These are phyloP conservation scores for Acanthamoeba sp. DNA, from an alignment of 208 protist species.

Conservation along the genomic window DNA sequence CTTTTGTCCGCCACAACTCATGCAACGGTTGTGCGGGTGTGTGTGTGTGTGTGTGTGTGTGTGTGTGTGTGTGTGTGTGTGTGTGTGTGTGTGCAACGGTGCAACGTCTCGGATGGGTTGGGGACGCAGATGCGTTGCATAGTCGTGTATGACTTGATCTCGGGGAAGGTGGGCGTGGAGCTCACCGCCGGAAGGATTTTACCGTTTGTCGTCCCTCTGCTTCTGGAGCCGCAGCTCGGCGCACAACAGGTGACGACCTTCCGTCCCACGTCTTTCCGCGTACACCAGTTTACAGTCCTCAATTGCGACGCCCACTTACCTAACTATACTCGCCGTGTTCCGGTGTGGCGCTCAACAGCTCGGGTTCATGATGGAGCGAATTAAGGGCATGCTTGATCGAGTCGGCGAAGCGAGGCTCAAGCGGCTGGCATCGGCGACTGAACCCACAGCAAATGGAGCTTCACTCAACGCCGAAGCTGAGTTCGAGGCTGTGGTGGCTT, in stretches of 20 bases:
- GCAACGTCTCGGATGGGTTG: too few species aligned
- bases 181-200: background rate
- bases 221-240: background rate
- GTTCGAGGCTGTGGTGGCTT: constrained; percentile 24
- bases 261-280: too few species aligned
- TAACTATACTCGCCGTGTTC: background rate
- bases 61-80: too few species aligned
- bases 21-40: too few species aligned
- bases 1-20: too few species aligned
- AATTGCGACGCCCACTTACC: too few species aligned
- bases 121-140: constrained; percentile 3
- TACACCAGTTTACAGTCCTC: too few species aligned
- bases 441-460: background rate
- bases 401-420: background rate
- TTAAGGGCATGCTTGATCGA: constrained; percentile 29
- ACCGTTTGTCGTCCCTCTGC: constrained; percentile 13
- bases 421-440: background rate
- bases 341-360: background rate
- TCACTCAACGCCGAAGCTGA: background rate
- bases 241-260: background rate
- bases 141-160: constrained; percentile 28
- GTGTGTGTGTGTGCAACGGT: background rate
- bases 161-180: background rate
- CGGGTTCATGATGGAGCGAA: constrained; percentile 8
- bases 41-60: too few species aligned